Evolutionary conservation across 176 grass and related monocot genomes (phyloP).

Genomic region (Oropetium thomaeum): DNA sequence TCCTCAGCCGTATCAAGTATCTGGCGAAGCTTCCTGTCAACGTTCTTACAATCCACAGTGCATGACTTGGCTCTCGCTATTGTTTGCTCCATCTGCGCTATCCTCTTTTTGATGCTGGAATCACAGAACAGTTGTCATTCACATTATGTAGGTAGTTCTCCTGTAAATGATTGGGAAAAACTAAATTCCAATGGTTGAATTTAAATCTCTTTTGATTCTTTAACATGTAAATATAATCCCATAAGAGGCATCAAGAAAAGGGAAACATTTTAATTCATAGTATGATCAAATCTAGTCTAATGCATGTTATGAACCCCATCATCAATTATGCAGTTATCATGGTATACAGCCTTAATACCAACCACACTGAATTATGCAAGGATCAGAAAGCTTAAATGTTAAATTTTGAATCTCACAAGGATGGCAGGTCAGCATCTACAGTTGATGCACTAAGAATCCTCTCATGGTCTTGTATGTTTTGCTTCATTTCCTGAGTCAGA

Average conservation of each 20-base stretch:
- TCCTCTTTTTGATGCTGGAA: conserved; percentile 73
- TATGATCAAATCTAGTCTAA: background rate
- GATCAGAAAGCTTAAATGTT: background rate
- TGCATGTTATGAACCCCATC: background rate
- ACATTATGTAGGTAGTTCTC: conserved; percentile 12
- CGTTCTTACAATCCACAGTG: conserved; percentile 73
- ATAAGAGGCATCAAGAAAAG: background rate
- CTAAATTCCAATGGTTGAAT: background rate
- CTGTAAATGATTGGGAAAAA: background rate
- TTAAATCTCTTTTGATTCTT: background rate
- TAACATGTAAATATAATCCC: background rate
- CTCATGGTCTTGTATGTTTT: conserved; percentile 79
- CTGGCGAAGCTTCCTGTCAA: conserved; percentile 81
- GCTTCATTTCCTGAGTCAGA: conserved; percentile 59
- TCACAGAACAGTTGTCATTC: conserved; percentile 17
- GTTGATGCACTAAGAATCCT: conserved; percentile 64
- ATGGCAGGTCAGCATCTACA: conserved; percentile 80
- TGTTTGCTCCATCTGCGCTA: conserved; percentile 65
- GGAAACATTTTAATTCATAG: background rate
- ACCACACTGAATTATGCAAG: conserved; percentile 12
- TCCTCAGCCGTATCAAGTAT: conserved; percentile 90
- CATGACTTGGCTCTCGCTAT: conserved; percentile 60
- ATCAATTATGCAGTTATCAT: background rate
- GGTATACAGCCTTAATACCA: conserved; percentile 14
- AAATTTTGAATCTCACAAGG: conserved; percentile 56